Evolutionary conservation across 2,329 filamentous ascomycete genomes (phyloP), one percentile per base, ranked within the genome.

Genomic region (Fusarium subtropicale): DNA sequence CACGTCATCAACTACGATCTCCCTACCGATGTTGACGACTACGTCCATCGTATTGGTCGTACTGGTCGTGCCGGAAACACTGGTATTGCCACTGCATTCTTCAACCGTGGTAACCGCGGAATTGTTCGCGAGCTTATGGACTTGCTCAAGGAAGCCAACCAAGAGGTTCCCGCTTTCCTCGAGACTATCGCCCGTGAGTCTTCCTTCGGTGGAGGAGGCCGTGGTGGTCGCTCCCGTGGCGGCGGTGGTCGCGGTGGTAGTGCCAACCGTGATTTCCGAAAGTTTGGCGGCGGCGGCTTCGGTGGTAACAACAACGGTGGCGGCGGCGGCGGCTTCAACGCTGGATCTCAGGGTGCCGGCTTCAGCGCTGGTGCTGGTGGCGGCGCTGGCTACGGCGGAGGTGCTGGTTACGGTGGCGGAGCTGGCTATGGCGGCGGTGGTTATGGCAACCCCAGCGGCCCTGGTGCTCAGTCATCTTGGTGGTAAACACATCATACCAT

Each of bases 1-100:
- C 96, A 99, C 83, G 96, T 99, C 50, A 90, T 99, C 87, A 99
- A 99, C 87, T 99, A 99, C 81, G 96, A 99, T 81, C 88, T 99
- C n/a, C 96, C 96, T 51, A 97, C 94, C 59, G 96, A 98, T 78
- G 97, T 98, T 76, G 96, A 98, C 77, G 96, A 98, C 82, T 99
- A 99, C 75, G 96, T 99, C 62, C 96, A 99, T 83, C 93, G 96
- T 81, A 99, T 99, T 77, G 96, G 96, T 91, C 96, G 96, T 95
- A 99, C 96, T 71, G 96, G 96, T 79, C 96, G 96, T 93, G 96
- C 96, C 72, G 96, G 96, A 81, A 99, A 99, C 87, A 98, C 95
- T 76, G 96, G 96, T 91, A 91, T 97, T 74, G 93, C 96, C 8
- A 99, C 96, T 75, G 96, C 96, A 60, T 99, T 99, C 88, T 98